These are phyloP conservation scores for Hypoxylon crocopeplum DNA, from an alignment of 495 filamentous ascomycete species.

Conservation along the genomic window DNA sequence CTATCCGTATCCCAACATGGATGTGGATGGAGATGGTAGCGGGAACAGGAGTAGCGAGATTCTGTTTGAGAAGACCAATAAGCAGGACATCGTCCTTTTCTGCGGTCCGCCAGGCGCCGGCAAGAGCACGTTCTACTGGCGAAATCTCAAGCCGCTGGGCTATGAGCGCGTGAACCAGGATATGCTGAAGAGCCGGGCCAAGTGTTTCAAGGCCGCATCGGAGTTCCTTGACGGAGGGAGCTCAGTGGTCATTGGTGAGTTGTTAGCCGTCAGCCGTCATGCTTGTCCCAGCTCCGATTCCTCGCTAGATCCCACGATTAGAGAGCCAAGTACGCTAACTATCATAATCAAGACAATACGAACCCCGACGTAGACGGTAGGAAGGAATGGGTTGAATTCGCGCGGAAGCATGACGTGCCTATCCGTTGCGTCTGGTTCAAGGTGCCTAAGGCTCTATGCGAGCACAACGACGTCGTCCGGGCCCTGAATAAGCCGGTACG, in stretches of 20 bases:
- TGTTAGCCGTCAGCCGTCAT: constrained; percentile 26
- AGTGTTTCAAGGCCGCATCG: constrained; percentile 80
- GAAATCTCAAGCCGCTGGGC: constrained; percentile 74
- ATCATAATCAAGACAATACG: constrained; percentile 75
- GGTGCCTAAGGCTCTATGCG: constrained; percentile 71
- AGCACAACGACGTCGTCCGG: constrained; percentile 89
- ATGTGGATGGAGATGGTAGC: not conserved
- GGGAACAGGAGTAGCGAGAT: constrained; percentile 12
- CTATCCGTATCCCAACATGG: constrained; percentile 41
- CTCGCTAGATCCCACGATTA: not conserved
- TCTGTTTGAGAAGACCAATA: constrained; percentile 66
- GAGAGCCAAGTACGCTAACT: not conserved
- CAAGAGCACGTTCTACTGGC: constrained; percentile 90
- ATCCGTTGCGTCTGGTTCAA: constrained; percentile 90
- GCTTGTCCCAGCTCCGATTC: constrained; percentile 1
- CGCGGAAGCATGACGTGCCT: constrained; percentile 70
- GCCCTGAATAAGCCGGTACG: constrained; percentile 67
- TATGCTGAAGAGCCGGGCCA: constrained; percentile 75
- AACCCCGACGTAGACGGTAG: constrained; percentile 82
- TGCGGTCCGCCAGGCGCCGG: constrained; percentile 88
- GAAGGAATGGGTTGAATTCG: constrained; percentile 75
- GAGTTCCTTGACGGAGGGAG: constrained; percentile 67
- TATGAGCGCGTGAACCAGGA: constrained; percentile 94
- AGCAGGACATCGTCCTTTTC: constrained; percentile 80
- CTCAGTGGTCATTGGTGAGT: constrained; percentile 78